phyloP scores from a whole-genome alignment of 495 filamentous ascomycete genomes.

The Penicillium arizonense region DNA sequence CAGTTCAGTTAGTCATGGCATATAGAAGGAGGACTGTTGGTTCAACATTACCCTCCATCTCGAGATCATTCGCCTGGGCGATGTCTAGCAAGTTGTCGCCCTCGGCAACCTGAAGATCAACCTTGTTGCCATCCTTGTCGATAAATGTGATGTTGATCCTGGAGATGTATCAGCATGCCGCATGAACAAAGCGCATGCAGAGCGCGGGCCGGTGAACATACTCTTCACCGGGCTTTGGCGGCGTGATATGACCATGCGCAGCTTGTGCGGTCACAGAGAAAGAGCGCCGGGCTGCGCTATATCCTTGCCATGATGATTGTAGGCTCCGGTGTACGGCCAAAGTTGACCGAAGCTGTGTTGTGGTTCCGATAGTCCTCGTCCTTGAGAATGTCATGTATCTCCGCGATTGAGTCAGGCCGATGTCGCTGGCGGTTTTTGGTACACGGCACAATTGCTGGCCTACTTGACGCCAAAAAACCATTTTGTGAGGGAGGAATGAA shows the following conservation, averaged over 20 bases:
- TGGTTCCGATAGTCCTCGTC: constrained; percentile 16
- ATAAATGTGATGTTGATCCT: constrained; percentile 91
- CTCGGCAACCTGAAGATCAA: constrained; percentile 73
- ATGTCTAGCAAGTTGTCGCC: constrained; percentile 95
- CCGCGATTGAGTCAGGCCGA: constrained; percentile 32
- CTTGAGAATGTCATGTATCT: constrained; percentile 30
- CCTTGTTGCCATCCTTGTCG: constrained; percentile 80
- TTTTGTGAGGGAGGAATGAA: constrained; percentile 16
- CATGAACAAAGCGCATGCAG: background rate
- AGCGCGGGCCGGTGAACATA: constrained; percentile 40
- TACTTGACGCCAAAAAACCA: constrained; percentile 41
- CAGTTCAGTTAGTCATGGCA: background rate
- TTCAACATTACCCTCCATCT: constrained; percentile 81
- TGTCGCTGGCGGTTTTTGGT: constrained; percentile 26
- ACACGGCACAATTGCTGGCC: constrained; percentile 37
- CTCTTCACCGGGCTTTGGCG: constrained; percentile 94
- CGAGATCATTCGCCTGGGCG: constrained; percentile 88
- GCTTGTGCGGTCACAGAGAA: constrained; percentile 65
- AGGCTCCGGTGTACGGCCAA: constrained; percentile 4
- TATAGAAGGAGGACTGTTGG: background rate
- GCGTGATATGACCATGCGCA: constrained; percentile 74
- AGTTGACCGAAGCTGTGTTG: constrained; percentile 13
- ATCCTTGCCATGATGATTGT: constrained; percentile 21
- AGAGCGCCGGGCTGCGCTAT: constrained; percentile 40
- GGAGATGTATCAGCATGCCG: background rate